Evolutionary conservation across 2,329 filamentous ascomycete genomes (phyloP).

Genomic region (Verticillium klebahnii): DNA sequence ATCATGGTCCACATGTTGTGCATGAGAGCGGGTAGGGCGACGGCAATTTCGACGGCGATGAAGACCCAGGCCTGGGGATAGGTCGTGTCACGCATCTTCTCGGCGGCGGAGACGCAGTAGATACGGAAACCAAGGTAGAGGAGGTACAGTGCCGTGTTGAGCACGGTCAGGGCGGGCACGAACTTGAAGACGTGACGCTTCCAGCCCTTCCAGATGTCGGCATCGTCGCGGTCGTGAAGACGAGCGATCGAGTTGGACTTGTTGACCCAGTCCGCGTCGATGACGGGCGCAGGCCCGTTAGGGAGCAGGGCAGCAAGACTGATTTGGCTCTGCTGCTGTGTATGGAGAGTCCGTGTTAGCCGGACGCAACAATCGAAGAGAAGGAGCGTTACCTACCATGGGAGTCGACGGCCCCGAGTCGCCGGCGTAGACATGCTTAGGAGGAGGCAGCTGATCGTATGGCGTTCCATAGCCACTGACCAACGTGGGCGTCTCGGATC

Average conservation of each 20-base stretch:
- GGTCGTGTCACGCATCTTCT: conserved; percentile 30
- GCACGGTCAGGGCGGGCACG: conserved; percentile 32
- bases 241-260: conserved; percentile 28
- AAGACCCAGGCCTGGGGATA: conserved; percentile 54
- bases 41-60: conserved; percentile 48
- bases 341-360: not conserved
- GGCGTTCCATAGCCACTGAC: conserved; percentile 21
- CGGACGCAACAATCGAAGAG: too few species aligned
- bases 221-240: conserved; percentile 36
- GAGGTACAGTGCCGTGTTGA: conserved; percentile 37
- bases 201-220: conserved; percentile 40
- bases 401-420: conserved; percentile 18
- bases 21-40: conserved; percentile 49
- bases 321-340: conserved; percentile 29
- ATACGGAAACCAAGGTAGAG: conserved; percentile 47
- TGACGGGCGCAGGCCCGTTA: conserved; percentile 18
- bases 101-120: conserved; percentile 46
- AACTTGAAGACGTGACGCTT: conserved; percentile 32
- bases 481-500: conserved; percentile 23
- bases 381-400: conserved; percentile 14
- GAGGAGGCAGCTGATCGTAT: conserved; percentile 13
- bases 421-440: conserved; percentile 12
- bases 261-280: conserved; percentile 26
- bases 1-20: conserved; percentile 56
- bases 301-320: conserved; percentile 35